Conservation (phyloP, 441 rosid genomes). For the Omphalea diandra region DNA sequence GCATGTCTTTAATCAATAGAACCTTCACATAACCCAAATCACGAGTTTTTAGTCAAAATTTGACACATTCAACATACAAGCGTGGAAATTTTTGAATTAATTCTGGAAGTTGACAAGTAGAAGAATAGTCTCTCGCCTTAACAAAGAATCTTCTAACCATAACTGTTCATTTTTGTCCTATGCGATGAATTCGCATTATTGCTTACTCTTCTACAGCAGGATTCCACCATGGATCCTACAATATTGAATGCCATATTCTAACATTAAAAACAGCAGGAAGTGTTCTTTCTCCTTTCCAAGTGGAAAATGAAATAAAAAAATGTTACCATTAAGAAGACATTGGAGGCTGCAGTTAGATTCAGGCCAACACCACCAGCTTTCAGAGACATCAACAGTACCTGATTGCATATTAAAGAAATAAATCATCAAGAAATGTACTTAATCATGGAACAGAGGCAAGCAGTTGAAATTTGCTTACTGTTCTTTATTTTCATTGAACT, state of each 20-base stretch:
- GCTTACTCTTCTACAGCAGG: conserved; percentile 84
- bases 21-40: neutral
- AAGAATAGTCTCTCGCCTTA: conserved; percentile 37
- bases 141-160: conserved; percentile 61
- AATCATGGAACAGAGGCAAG: neutral
- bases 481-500: conserved; percentile 55
- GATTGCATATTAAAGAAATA: conserved; percentile 6
- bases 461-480: conserved; percentile 36
- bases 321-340: conserved; percentile 61
- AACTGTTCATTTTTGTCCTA: conserved; percentile 59
- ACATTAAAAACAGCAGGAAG: neutral
- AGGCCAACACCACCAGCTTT: conserved; percentile 80
- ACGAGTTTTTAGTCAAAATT: neutral
- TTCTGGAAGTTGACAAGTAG: too few species aligned
- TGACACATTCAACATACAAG: neutral
- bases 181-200: conserved; percentile 65
- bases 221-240: conserved; percentile 84
- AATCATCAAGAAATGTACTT: neutral
- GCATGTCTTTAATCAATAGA: neutral
- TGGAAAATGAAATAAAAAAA: neutral
- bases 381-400: conserved; percentile 66
- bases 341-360: conserved; percentile 69
- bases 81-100: neutral
- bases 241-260: conserved; percentile 5
- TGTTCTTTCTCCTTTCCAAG: neutral